Evolutionary conservation across 1,284 basidiomycete species (phyloP).

Genomic region (Ceratobasidium sp.): DNA sequence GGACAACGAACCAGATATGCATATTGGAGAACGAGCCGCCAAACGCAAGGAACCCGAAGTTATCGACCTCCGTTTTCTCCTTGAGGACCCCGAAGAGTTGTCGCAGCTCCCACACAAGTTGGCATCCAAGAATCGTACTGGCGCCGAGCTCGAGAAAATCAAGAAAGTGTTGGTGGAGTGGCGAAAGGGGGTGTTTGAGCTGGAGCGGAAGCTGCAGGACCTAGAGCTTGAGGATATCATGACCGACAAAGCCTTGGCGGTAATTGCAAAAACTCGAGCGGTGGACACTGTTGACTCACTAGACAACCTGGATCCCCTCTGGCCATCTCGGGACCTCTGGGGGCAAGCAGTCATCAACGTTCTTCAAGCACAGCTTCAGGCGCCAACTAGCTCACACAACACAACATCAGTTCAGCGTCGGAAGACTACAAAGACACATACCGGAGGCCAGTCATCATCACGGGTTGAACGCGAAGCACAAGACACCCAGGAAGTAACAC

Average conservation of each 20-base stretch:
- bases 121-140: not conserved
- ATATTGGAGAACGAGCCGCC: not conserved
- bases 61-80: too few species aligned
- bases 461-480: too few species aligned
- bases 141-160: not conserved
- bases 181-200: not conserved
- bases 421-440: not conserved
- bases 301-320: not conserved
- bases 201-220: not conserved
- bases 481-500: too few species aligned
- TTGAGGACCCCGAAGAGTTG: too few species aligned
- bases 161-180: constrained; percentile 1
- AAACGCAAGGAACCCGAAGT: constrained; percentile 10
- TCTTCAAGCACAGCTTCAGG: not conserved
- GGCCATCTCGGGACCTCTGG: constrained; percentile 14
- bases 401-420: not conserved
- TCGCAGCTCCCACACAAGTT: constrained; percentile 2
- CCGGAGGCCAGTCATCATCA: too few species aligned
- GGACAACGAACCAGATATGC: not conserved
- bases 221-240: constrained; percentile 4
- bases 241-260: not conserved
- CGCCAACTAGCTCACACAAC: not conserved
- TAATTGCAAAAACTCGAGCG: not conserved
- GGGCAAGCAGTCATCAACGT: not conserved
- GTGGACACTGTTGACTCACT: constrained; percentile 5